These are phyloP conservation scores for Noccaea bulbosa DNA, from an alignment of 345 rosid genomes.

Conservation along the genomic window DNA sequence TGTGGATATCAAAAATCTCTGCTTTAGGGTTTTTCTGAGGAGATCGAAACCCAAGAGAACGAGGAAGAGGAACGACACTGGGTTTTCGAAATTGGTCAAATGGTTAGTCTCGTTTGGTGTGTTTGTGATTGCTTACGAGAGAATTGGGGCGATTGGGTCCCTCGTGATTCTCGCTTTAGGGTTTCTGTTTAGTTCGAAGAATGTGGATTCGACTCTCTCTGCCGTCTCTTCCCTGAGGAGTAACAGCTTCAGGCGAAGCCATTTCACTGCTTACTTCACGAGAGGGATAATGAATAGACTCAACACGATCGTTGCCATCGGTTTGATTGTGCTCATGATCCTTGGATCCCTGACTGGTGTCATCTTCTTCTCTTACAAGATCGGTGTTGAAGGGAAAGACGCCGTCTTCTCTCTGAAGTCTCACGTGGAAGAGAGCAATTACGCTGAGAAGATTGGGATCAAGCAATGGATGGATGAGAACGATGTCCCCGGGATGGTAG, in stretches of 20 bases:
- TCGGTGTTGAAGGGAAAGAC: conserved; percentile 92
- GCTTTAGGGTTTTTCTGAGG: conserved; percentile 58
- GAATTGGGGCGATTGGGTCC: conserved; percentile 69
- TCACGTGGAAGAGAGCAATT: conserved; percentile 84
- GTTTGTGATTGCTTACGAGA: conserved; percentile 79
- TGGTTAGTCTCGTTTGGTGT: conserved; percentile 86
- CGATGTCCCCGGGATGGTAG: conserved; percentile 88
- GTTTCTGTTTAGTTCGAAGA: conserved; percentile 61
- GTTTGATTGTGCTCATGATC: conserved; percentile 84
- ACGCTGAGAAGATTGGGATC: conserved; percentile 82
- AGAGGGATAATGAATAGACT: conserved; percentile 73
- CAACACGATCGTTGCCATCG: conserved; percentile 79
- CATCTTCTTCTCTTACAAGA: conserved; percentile 86
- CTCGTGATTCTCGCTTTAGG: conserved; percentile 67
- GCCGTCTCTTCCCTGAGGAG: conserved; percentile 72
- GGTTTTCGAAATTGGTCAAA: conserved; percentile 70
- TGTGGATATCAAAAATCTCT: conserved; percentile 70
- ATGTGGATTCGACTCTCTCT: conserved; percentile 67
- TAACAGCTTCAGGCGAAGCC: conserved; percentile 63
- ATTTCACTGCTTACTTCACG: conserved; percentile 72
- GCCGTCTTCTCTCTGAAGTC: conserved; percentile 78
- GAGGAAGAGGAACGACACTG: conserved; percentile 51
- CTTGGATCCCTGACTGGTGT: conserved; percentile 67
- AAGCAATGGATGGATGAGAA: conserved; percentile 96
- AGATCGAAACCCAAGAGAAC: conserved; percentile 51